Base-by-base conservation (phyloP, 2,329 filamentous ascomycete genomes). In the Botryotinia convoluta region DNA sequence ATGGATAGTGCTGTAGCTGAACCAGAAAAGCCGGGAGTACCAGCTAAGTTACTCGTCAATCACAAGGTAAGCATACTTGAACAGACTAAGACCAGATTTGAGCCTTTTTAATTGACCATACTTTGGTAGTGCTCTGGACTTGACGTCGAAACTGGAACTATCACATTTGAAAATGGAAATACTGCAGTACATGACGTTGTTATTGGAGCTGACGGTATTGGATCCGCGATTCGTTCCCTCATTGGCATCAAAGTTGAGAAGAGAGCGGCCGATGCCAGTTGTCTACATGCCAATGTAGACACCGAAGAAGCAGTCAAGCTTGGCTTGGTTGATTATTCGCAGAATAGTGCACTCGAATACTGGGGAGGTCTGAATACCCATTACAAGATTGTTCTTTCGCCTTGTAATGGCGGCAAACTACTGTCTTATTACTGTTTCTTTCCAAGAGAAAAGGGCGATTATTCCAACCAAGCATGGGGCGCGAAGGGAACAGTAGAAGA, bases 351-450 rank as follows among this genome's bases (percentile, higher is more conserved):
- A 0, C 83, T 93, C 0, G 89, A 93, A 80, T 92, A 91, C 83
- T 92, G 90, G 90, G 91, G 91, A 39, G 91, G 91, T 1, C 86
- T 89, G 70, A 87, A 90, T 71, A 83, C 82, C 72, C 89, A 88
- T 78, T 88, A 92, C 81, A 93, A 92, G 84, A 92, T 93, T 73
- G 90, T 92, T 8, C 83, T 92, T 2, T 91, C 89, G 0, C 89
- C 90, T 8, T 92, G 91, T 82, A 90, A 91, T 78, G 87, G 86
- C 35, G 90, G 90, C 71, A 87, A 87, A 74, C 82, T 92, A 4
- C 84, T 92, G 4, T 91, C 89, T 0, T 92, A 91, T 82, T 92
- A 92, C 82, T 91, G 90, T 82, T 92, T 92, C 84, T 92, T 91
- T 81, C 87, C 89, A 0, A 84, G 87, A 69, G 75, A 86, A 9